Conservation (phyloP, 2,329 filamentous ascomycete genomes). For the Magnaporthiopsis poae region DNA sequence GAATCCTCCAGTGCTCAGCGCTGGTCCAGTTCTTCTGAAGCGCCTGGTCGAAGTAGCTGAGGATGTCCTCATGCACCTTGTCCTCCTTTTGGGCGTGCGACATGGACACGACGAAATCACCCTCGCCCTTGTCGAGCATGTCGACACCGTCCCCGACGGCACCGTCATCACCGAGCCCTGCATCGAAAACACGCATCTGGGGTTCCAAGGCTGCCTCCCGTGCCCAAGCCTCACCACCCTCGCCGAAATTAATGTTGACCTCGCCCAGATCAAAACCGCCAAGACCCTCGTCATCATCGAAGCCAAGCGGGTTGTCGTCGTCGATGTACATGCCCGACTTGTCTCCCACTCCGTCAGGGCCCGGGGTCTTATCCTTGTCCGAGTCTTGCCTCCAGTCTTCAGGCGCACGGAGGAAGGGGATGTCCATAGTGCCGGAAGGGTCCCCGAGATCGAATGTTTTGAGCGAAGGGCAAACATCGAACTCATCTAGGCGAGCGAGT, state of each 20-base stretch:
- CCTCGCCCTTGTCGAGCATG: constrained; percentile 48
- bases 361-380: constrained; percentile 50
- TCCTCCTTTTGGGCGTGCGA: constrained; percentile 57
- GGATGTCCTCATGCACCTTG: constrained; percentile 76
- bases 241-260: constrained; percentile 74
- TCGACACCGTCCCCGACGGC: constrained; percentile 42
- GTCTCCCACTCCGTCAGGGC: constrained; percentile 43
- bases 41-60: constrained; percentile 96
- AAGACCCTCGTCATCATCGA: constrained; percentile 69
- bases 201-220: constrained; percentile 77
- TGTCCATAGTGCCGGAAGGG: constrained; percentile 71
- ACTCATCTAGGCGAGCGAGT: constrained; percentile 62
- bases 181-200: constrained; percentile 70
- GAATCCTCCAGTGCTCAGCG: constrained; percentile 97
- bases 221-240: constrained; percentile 93
- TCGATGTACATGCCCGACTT: constrained; percentile 76
- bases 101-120: constrained; percentile 72
- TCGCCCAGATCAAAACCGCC: constrained; percentile 61
- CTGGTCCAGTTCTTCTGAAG: constrained; percentile 95
- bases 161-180: constrained; percentile 45
- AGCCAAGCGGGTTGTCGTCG: constrained; percentile 73
- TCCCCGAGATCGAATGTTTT: constrained; percentile 90
- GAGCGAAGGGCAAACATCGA: constrained; percentile 89
- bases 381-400: constrained; percentile 74
- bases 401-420: constrained; percentile 81